phyloP scores from a whole-genome alignment of 148 eudicot species.

The Spergularia bocconei region DNA sequence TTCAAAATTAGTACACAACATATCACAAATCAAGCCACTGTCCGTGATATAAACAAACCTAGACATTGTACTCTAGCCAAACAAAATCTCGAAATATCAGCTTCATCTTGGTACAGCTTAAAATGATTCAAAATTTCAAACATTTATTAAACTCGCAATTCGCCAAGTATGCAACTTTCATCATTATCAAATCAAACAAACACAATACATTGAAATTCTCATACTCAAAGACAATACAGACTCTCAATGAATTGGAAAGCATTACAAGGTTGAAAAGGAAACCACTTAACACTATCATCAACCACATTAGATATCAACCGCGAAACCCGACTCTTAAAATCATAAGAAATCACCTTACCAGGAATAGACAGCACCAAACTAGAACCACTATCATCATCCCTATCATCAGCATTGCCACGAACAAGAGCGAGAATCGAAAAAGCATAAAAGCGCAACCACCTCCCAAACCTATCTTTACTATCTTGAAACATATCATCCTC shows the following conservation, averaged over 20 bases:
- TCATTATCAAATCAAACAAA: too few relatives aligned
- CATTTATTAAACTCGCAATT: too few relatives aligned
- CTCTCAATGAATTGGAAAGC: slow-evolving; percentile 43
- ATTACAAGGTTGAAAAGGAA: slow-evolving; percentile 42
- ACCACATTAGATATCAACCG: slow-evolving; percentile 31
- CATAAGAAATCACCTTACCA: slow-evolving; percentile 41
- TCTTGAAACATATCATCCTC: slow-evolving; percentile 39
- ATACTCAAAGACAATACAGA: slow-evolving; percentile 19
- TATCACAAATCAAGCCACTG: too few relatives aligned
- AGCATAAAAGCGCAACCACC: slow-evolving; percentile 33
- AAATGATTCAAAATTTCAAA: too few relatives aligned
- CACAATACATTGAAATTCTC: slow-evolving; percentile 18
- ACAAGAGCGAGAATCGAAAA: slow-evolving; percentile 40
- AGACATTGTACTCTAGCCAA: too few relatives aligned
- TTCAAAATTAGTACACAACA: too few relatives aligned
- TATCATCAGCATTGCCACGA: slow-evolving; percentile 11
- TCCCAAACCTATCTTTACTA: slow-evolving; percentile 32
- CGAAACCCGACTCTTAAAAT: slow-evolving; percentile 25
- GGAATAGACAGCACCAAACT: slow-evolving; percentile 35
- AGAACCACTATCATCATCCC: slow-evolving; percentile 14
- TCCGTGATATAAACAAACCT: too few relatives aligned
- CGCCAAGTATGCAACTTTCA: too few relatives aligned
- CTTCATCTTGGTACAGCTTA: too few relatives aligned
- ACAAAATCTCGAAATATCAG: too few relatives aligned
- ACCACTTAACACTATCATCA: slow-evolving; percentile 41